Evolutionary conservation across 1,139 yeast species (phyloP).

Genomic region (Candida smagusa): DNA sequence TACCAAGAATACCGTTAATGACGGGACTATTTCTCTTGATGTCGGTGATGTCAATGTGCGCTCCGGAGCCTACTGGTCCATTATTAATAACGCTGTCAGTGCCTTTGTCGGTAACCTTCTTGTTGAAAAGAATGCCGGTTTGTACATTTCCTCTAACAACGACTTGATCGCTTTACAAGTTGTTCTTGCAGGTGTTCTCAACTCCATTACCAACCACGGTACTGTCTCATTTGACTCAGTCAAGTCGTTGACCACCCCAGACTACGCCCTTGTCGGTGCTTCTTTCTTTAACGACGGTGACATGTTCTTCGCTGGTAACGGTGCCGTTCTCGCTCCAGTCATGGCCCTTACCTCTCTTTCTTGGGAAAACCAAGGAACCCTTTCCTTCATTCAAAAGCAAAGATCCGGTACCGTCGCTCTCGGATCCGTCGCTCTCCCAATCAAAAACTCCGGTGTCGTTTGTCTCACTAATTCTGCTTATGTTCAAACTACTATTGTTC

Average conservation of each 20-base stretch:
- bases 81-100: constrained; percentile 26
- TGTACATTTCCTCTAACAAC: constrained; percentile 17
- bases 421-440: constrained; percentile 17
- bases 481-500: constrained; percentile 11
- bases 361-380: constrained; percentile 28
- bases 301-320: constrained; percentile 25
- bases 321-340: constrained; percentile 17
- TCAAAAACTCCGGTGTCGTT: constrained; percentile 16
- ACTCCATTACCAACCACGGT: constrained; percentile 12
- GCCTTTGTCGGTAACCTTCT: constrained; percentile 21
- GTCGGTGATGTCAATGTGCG: constrained; percentile 25
- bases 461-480: constrained; percentile 13
- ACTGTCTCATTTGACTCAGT: constrained; percentile 13
- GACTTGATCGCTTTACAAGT: constrained; percentile 9
- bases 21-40: constrained; percentile 18
- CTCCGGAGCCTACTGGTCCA: constrained; percentile 32
- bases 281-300: constrained; percentile 27
- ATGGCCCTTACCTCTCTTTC: constrained; percentile 17
- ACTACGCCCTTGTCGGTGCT: constrained; percentile 17
- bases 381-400: constrained; percentile 20
- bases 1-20: constrained; percentile 3
- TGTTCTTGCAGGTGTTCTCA: constrained; percentile 8
- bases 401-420: constrained; percentile 20
- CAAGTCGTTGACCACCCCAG: constrained; percentile 13
- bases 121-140: constrained; percentile 23